Percentiles rank a stretch among this genome's conserved stretches.
phyloP scores from a whole-genome alignment of 2,329 filamentous ascomycete species.

The Alternaria longipes region DNA sequence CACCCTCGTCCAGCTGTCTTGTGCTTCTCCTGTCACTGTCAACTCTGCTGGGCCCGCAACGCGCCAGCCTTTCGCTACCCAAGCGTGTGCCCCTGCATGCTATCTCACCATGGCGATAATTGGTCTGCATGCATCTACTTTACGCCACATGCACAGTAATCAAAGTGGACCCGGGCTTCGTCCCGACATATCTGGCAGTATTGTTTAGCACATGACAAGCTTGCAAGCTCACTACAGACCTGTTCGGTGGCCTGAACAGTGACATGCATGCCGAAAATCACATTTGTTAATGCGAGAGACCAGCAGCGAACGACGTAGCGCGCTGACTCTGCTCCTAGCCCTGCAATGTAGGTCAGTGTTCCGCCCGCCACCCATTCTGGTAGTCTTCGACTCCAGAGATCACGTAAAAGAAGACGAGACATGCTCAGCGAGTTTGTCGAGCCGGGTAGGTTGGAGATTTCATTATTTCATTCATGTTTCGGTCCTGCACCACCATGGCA shows the following conservation, averaged over 20 bases:
- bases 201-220: neutral
- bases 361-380: too few species aligned
- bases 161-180: neutral
- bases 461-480: neutral
- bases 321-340: too few species aligned
- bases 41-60: slow-evolving; percentile 2
- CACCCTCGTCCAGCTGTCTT: neutral
- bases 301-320: too few species aligned
- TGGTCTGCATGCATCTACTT: slow-evolving; percentile 9
- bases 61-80: slow-evolving; percentile 5
- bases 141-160: slow-evolving; percentile 9
- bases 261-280: too few species aligned
- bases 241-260: too few species aligned
- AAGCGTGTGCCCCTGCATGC: slow-evolving; percentile 20
- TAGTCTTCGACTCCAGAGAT: neutral
- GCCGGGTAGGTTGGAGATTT: neutral
- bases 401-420: neutral
- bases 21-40: slow-evolving; percentile 1
- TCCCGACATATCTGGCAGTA: neutral
- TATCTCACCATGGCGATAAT: neutral
- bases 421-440: neutral
- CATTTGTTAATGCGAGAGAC: too few species aligned
- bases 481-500: neutral
- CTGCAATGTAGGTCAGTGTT: too few species aligned
- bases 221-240: neutral